A percentile compares a stretch with the other conserved stretches of the same genome.
Evolutionary conservation across 345 rosid genomes (phyloP).

Genomic region (Pistacia atlantica): DNA sequence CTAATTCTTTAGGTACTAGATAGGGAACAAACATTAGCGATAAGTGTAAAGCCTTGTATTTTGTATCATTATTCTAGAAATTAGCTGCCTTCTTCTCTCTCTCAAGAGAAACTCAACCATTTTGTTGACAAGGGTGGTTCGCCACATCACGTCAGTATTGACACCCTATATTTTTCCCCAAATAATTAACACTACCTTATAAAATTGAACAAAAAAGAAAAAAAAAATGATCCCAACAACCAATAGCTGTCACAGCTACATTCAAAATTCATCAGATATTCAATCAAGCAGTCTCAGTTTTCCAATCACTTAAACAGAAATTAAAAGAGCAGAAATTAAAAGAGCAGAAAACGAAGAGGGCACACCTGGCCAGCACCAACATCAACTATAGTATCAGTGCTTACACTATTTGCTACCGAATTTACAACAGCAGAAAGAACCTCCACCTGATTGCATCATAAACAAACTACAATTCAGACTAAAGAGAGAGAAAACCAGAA

Average conservation of each 20-base stretch:
- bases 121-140: no score
- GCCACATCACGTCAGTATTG: background rate
- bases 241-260: background rate
- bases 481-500: background rate
- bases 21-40: no score
- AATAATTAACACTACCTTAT: background rate
- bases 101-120: no score
- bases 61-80: no score
- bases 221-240: background rate
- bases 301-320: background rate
- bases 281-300: background rate
- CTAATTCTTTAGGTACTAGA: no score
- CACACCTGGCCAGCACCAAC: constrained; percentile 96
- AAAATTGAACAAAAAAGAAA: no score
- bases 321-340: constrained; percentile 1
- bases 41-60: no score
- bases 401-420: constrained; percentile 53
- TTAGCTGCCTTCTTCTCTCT: no score
- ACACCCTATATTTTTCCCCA: background rate
- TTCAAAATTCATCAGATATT: constrained; percentile 8
- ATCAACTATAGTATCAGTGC: constrained; percentile 67
- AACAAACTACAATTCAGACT: constrained; percentile 8
- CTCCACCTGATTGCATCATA: constrained; percentile 62
- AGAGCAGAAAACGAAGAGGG: constrained; percentile 9
- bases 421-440: constrained; percentile 77